Base-by-base conservation (phyloP, 768 basidiomycete genomes). In the Dacryopinax primogenitus region DNA sequence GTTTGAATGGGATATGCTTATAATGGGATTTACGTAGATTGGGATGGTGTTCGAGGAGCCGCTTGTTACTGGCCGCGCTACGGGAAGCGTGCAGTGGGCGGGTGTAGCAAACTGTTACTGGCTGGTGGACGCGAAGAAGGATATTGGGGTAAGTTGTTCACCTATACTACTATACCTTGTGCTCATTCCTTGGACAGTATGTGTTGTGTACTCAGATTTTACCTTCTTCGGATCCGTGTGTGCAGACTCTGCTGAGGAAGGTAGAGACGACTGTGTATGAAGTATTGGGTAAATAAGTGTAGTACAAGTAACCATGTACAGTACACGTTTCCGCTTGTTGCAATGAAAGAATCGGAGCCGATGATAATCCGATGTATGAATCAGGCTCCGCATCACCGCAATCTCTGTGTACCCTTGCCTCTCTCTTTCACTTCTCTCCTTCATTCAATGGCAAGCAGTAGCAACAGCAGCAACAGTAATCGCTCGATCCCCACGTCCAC, bases 21-120 rank as follows among this genome's bases (percentile, higher is more conserved):
- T 47, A 15, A 7, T 32, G 30, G 26, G 13, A 11, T 28, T 6
- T 23, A 6, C 26, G 30, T 30, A 58, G 51, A 58, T 58, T 30
- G 51, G 51, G 26, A 58, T 58, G 51, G 51, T 58, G 13, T 58
- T 58, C 51, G 51, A 58, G 26, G 51, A 58, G 18, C 51, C 51
- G 11, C 51, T 58, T 30, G 13, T 13, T 23, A 58, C 51, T 9
- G 51, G 51, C 30, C 51, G 51, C 2, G 51, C 51, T 23, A 18
- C 51, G 30, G 51, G 51, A 11, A 58, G 51, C 51, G 51, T 58
- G 30, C 51, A 58, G 30, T 58, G 51, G 51, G 51, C 51, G 30
- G 51, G 51, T 9, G 51, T 58, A 21, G 51, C 51, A 32, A 58
- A 58, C 30, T 58, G 51, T 30, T 58, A 58, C 51, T 58, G 51